Base-by-base conservation (phyloP, 192 early-diverging fungal species). In the Neocallimastix lanati region DNA sequence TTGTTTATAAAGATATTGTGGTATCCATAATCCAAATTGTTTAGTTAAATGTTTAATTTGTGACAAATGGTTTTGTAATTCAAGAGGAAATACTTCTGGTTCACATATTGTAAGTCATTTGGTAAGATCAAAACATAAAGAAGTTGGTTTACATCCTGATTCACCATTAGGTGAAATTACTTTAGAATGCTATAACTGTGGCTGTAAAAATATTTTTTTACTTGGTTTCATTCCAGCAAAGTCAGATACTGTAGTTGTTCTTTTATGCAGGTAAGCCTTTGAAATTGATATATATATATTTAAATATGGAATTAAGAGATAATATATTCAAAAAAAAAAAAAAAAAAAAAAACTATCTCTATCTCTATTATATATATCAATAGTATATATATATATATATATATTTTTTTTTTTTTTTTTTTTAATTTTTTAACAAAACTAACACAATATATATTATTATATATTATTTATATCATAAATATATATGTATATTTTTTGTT, bases 161-260 rank as follows among this genome's bases (percentile, higher is more conserved):
- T 93, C 93, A 13, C 93, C 94, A 28, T 90, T 99, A 15, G 97
- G 96, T 28, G 97, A 98, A 76, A 95, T 94, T 2, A 89, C 92
- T 3, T 88, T 99, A 38, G 97, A 99, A 84, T 99, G 97, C 83
- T 99, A 98, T 87, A 95, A 96, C 85, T 99, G 97, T 85, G 95
- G 96, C 18, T 92, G 89, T 38, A 88, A 93, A 78, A 99, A 99
- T 82, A 92, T 96, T 35, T 99, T 99, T 84, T 88, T 96, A 76
- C 90, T 99, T 33, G 98, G 98, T 4, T 99, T 98, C 81, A 98
- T 98, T 81, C 98, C 98, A 12, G 98, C 98, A 28, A 99, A 99
- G 86, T 92, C 93, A 29, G 96, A 98, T 82, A 96, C 96, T 6
- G 96, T 99, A 13, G 96, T 99, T 13, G 96, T 99, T 21, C 86